Evolutionary conservation across 768 basidiomycete species (phyloP).

Genomic region (Leccinum truebloodii): DNA sequence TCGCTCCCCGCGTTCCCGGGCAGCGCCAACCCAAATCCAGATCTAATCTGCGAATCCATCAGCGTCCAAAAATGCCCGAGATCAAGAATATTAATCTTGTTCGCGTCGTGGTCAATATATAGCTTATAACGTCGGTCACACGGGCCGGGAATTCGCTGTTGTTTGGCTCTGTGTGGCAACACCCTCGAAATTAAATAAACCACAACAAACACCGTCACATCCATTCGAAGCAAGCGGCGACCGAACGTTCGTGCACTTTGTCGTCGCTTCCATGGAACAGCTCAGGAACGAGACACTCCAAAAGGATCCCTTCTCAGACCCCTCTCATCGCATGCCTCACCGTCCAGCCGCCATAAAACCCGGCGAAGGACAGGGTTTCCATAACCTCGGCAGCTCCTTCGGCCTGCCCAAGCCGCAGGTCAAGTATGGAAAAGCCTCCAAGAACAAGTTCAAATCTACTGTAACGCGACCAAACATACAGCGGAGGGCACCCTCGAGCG

Average conservation of each 20-base stretch:
- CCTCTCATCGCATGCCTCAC: slow-evolving; percentile 21
- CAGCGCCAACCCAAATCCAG: not conserved
- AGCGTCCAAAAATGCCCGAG: slow-evolving; percentile 1
- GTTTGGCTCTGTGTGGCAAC: slow-evolving; percentile 24
- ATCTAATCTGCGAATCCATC: slow-evolving; percentile 18
- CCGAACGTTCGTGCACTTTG: not conserved
- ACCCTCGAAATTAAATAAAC: slow-evolving; percentile 28
- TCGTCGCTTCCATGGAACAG: slow-evolving; percentile 24
- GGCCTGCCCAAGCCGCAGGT: slow-evolving; percentile 4
- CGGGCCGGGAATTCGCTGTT: slow-evolving; percentile 1
- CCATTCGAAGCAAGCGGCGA: slow-evolving; percentile 8
- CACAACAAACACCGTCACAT: slow-evolving; percentile 28
- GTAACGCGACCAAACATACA: not conserved
- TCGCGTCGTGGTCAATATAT: not conserved
- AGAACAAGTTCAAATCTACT: slow-evolving; percentile 13
- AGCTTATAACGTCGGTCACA: not conserved
- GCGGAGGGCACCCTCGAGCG: not conserved
- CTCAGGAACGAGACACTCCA: not conserved
- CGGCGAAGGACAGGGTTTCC: slow-evolving; percentile 29
- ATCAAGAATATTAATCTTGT: not conserved
- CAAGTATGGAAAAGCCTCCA: slow-evolving; percentile 4
- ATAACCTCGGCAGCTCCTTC: slow-evolving; percentile 27
- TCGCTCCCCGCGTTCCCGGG: slow-evolving; percentile 3
- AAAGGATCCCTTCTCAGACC: slow-evolving; percentile 16
- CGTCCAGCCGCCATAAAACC: slow-evolving; percentile 27